Evolutionary conservation across 2,329 filamentous ascomycete genomes (phyloP).

Genomic region (Zymoseptoria brevis): DNA sequence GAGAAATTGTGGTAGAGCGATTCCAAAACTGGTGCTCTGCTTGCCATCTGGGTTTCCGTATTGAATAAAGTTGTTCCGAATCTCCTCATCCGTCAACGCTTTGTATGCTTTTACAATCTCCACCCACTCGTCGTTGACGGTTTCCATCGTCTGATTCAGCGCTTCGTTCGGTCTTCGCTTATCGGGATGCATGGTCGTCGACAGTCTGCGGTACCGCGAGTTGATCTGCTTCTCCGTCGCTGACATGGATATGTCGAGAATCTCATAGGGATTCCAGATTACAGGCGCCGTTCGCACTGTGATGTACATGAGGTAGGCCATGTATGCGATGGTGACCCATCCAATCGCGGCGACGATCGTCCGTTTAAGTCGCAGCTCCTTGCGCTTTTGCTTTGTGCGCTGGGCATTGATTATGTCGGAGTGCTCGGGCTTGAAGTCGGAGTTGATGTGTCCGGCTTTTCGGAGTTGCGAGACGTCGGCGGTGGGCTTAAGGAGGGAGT

Average conservation of each 20-base stretch:
- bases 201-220: conserved; percentile 78
- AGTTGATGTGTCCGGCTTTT: conserved; percentile 73
- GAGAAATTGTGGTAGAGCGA: conserved; percentile 87
- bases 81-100: conserved; percentile 90
- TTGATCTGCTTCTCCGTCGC: conserved; percentile 87
- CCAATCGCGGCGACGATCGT: conserved; percentile 66
- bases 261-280: conserved; percentile 95
- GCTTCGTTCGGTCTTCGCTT: conserved; percentile 75
- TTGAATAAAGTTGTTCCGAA: conserved; percentile 93
- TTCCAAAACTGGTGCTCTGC: conserved; percentile 96
- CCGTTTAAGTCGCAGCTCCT: conserved; percentile 81
- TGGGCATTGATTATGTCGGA: conserved; percentile 73
- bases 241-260: conserved; percentile 76
- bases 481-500: conserved; percentile 69
- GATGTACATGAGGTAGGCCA: conserved; percentile 82
- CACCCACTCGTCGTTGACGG: conserved; percentile 80
- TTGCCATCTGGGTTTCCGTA: conserved; percentile 96
- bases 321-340: conserved; percentile 77
- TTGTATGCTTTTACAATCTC: conserved; percentile 98
- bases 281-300: conserved; percentile 65
- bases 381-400: conserved; percentile 78
- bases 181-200: conserved; percentile 83
- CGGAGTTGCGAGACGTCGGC: conserved; percentile 64
- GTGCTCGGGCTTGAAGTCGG: conserved; percentile 74
- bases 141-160: conserved; percentile 83